Evolutionary conservation across 2,329 filamentous ascomycete genomes (phyloP), one percentile per base, ranked within the genome.

Genomic region (Epicoccum sorghinum): DNA sequence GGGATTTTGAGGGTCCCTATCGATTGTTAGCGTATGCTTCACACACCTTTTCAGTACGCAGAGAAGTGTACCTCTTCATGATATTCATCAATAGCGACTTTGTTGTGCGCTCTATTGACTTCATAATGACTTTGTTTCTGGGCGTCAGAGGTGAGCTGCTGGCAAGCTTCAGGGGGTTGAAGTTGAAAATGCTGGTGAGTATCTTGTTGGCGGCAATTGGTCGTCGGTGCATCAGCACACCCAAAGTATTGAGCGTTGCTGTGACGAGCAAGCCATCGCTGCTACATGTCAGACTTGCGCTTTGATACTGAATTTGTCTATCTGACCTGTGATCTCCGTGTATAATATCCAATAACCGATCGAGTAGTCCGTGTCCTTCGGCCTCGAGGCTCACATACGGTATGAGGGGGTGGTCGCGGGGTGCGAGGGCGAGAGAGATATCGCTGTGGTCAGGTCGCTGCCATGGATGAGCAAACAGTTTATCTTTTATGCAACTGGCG

Each of bases 41-140:
- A 60, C 12, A 27, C 22, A 10, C 43, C 55, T 46, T 27, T 41
- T 57, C 40, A 37, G 6, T 18, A 29, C 4, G 18, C 5, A 45
- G 9, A 9, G 33, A 61, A 51, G 58, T 80, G 62, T 80, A 90
- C 88, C 86, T 84, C 78, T 93, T 93, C 62, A 89, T 81, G 47
- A 96, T 80, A 75, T 97, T 93, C 47, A 93, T 83, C 35, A 98
- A 81, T 41, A 99, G 79, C 62, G 92, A 86, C 66, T 92, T 86
- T 3, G 90, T 90, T 23, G 95, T 99, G 71, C 96, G 91, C 74
- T 97, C 93, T 86, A 99, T 95, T 4, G 93, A 98, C 75, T 88
- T 91, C 57, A 96, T 83, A 65, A 93, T 86, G 55, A 99, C 89
- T 65, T 89, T 91, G 44, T 85, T 84, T 69, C 87, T 91, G 3